phyloP scores from a whole-genome alignment of 177 flowering plant species.

The Vitis hybrid region DNA sequence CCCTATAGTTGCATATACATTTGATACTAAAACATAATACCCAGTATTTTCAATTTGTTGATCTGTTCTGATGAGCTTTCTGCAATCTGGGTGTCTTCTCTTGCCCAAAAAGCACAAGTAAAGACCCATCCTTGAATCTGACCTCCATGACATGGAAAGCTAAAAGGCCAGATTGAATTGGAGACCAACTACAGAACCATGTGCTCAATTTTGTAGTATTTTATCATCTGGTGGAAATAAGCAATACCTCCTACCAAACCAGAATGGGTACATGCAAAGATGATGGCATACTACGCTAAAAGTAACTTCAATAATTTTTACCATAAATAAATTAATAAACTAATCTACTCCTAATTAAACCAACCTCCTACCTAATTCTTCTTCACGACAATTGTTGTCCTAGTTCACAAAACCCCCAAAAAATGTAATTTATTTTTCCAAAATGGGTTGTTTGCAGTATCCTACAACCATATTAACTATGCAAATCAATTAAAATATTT shows the following conservation, averaged over 20 bases:
- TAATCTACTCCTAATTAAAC: too few species aligned
- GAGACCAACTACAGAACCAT: constrained; percentile 62
- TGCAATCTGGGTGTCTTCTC: constrained; percentile 36
- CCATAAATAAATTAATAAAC: too few species aligned
- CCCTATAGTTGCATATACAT: constrained; percentile 53
- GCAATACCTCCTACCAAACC: constrained; percentile 50
- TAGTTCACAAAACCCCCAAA: too few species aligned
- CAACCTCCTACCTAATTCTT: too few species aligned
- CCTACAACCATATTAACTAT: too few species aligned
- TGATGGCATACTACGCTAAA: constrained; percentile 12
- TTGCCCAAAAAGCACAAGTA: constrained; percentile 58
- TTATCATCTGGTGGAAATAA: constrained; percentile 43
- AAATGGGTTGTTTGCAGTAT: too few species aligned
- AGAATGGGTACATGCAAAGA: constrained; percentile 66
- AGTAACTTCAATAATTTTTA: too few species aligned
- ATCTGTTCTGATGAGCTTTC: constrained; percentile 38
- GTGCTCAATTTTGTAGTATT: constrained; percentile 38
- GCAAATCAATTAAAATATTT: too few species aligned
- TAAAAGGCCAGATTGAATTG: constrained; percentile 45
- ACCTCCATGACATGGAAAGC: constrained; percentile 50
- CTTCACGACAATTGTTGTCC: too few species aligned
- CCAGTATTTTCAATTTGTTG: constrained; percentile 44
- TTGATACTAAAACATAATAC: constrained; percentile 54
- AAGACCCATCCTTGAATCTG: constrained; percentile 64
- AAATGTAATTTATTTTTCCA: too few species aligned